A percentile compares a stretch with the other conserved stretches of the same genome.
These are phyloP conservation scores for Heterotrichella gracilis DNA, from an alignment of 352 stramenopile genomes.

Conservation along the genomic window DNA sequence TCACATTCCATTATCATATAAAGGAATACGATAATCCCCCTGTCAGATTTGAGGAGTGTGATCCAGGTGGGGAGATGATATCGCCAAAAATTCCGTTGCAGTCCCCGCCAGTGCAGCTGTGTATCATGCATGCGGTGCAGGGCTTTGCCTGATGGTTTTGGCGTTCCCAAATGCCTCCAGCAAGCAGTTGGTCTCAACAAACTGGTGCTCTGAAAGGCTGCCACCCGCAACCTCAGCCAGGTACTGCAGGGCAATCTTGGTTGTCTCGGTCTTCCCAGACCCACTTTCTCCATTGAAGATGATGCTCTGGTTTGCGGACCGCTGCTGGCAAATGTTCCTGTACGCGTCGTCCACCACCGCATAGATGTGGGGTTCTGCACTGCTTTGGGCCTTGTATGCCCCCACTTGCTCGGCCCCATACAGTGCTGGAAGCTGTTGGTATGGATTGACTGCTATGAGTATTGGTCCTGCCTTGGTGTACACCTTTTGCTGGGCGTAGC, in stretches of 20 bases:
- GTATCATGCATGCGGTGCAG: no score
- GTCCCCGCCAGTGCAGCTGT: no score
- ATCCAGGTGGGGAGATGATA: no score
- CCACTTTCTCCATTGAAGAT: slow-evolving; percentile 55
- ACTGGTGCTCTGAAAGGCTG: slow-evolving; percentile 24
- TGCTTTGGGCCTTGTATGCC: slow-evolving; percentile 25
- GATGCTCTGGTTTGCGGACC: slow-evolving; percentile 49
- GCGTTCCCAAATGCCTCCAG: slow-evolving; percentile 95
- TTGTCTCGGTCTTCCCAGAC: slow-evolving; percentile 74
- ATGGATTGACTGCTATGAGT: slow-evolving; percentile 34
- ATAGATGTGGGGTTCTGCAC: slow-evolving; percentile 39
- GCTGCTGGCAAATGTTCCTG: slow-evolving; percentile 30
- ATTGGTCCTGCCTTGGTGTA: slow-evolving; percentile 25
- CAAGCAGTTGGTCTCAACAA: slow-evolving; percentile 81
- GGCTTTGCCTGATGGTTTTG: slow-evolving; percentile 57
- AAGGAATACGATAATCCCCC: no score
- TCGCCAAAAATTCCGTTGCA: no score
- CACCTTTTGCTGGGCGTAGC: slow-evolving; percentile 20
- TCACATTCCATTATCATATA: no score
- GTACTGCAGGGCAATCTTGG: slow-evolving; percentile 74
- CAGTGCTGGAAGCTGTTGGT: slow-evolving; percentile 22
- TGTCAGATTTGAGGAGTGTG: no score
- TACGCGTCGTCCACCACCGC: slow-evolving; percentile 51
- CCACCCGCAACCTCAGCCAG: slow-evolving; percentile 37
- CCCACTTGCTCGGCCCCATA: slow-evolving; percentile 19